phyloP scores from a whole-genome alignment of 805 yeast species.

The Metschnikowia lachancei region DNA sequence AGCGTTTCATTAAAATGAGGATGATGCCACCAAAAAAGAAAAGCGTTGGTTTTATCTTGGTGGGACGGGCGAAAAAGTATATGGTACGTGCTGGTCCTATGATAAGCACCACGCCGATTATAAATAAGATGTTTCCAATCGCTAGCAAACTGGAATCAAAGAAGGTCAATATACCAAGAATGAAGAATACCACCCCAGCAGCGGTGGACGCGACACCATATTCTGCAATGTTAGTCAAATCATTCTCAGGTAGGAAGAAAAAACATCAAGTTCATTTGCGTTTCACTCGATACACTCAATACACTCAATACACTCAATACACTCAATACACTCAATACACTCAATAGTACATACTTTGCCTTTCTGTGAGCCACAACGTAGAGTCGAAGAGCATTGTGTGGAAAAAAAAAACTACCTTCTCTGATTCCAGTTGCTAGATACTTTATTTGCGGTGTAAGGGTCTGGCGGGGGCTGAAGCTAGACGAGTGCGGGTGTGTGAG shows the following conservation, averaged over 20 bases:
- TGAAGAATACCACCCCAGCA: conserved; percentile 72
- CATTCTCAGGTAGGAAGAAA: too few relatives aligned
- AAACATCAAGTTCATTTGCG: too few relatives aligned
- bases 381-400: conserved; percentile 21
- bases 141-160: conserved; percentile 89
- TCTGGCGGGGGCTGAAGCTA: not conserved
- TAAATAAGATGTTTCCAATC: conserved; percentile 77
- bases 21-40: conserved; percentile 75
- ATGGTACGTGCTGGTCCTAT: conserved; percentile 85
- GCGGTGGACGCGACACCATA: conserved; percentile 92
- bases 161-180: conserved; percentile 78
- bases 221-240: conserved; percentile 41
- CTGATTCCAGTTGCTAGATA: not conserved
- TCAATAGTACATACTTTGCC: conserved; percentile 55
- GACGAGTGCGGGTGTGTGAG: too few relatives aligned
- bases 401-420: not conserved
- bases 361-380: conserved; percentile 66
- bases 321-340: too few relatives aligned
- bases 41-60: conserved; percentile 80
- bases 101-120: conserved; percentile 79
- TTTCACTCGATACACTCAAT: too few relatives aligned
- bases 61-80: conserved; percentile 80
- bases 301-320: too few relatives aligned
- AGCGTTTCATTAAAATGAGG: conserved; percentile 68
- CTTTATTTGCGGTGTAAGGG: conserved; percentile 12